Base-by-base conservation (phyloP, 2,329 filamentous ascomycete species). In the Mycosphaerella sp. region DNA sequence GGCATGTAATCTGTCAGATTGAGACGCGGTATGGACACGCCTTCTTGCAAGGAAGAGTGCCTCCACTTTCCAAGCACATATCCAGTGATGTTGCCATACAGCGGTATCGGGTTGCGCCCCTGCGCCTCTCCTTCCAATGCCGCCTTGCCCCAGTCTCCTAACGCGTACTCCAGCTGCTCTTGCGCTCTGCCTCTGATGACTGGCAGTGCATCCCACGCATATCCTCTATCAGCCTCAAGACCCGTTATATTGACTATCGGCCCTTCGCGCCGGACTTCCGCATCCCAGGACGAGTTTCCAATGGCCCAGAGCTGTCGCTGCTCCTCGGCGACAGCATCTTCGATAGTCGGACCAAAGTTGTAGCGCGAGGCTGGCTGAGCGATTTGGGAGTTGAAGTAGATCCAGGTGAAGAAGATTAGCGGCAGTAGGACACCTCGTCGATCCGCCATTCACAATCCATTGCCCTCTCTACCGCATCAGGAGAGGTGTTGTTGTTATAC, bases 31-130 rank as follows among this genome's bases (percentile, higher is more conserved):
- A 73, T 65, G 70, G 76, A 55, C 63, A 75, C 59, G 68, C 74
- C 56, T 57, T 66, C 49, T 70, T 73, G 62, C 71, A 78, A 75
- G 39, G 73, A 75, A 43, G 73, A 77, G 40, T 82, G 81, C 49
- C 82, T 74, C 86, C 88, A 95, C 51, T 82, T 75, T n/a, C 89
- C 89, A 42, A 82, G 79, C 34, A 94, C 75, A 28, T 82, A 82
- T 4, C 89, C 87, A 1, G 87, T 89, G 5, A 86, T 79, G 65
- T 94, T 91, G 64, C 79, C 79, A 76, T 90, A 95, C n/a, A 84
- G 73, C 1, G 79, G 75, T 48, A 85, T 70, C 6, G 73, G 68
- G 44, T 62, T 56, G 9, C 53, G 47, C 2, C 57, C 61, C 12
- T 72, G 71, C 32, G 73, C 66, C 2, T 71, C 68, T 2, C 70